These are phyloP conservation scores for Danielia oregonensis DNA, from an alignment of 805 yeast genomes.

Conservation along the genomic window DNA sequence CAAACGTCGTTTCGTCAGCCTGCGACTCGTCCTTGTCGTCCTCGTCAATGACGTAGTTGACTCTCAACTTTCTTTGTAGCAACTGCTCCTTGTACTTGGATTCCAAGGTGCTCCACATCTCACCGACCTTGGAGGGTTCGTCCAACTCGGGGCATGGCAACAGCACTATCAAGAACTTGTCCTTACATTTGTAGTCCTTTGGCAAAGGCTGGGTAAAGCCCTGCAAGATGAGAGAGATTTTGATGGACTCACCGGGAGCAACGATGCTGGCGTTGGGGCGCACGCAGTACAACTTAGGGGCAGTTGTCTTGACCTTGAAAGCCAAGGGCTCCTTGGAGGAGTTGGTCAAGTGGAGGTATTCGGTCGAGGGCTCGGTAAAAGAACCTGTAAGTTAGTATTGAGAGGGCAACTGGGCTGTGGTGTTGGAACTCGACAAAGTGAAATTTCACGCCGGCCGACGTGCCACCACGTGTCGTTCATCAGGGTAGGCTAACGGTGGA, in stretches of 20 bases:
- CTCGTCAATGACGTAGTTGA: slow-evolving; percentile 43
- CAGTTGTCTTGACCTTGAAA: slow-evolving; percentile 96
- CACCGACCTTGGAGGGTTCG: slow-evolving; percentile 56
- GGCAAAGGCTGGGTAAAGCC: slow-evolving; percentile 76
- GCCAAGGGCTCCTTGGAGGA: slow-evolving; percentile 61
- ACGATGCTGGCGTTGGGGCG: slow-evolving; percentile 90
- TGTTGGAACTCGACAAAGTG: too few species aligned
- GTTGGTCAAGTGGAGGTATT: slow-evolving; percentile 52
- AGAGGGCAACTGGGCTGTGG: not conserved
- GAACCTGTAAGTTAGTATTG: slow-evolving; percentile 50
- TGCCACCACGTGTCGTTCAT: too few species aligned
- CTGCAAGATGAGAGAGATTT: slow-evolving; percentile 80
- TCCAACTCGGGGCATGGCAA: slow-evolving; percentile 68
- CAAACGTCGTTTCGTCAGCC: slow-evolving; percentile 15
- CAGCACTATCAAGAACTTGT: slow-evolving; percentile 87
- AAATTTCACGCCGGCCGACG: too few species aligned
- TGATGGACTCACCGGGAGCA: slow-evolving; percentile 66
- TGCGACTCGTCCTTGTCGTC: slow-evolving; percentile 16
- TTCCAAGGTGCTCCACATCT: slow-evolving; percentile 74
- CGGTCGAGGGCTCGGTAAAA: slow-evolving; percentile 67
- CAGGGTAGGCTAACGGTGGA: too few species aligned
- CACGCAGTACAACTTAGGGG: slow-evolving; percentile 93
- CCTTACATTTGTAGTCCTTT: slow-evolving; percentile 74
- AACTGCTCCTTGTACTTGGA: slow-evolving; percentile 51
- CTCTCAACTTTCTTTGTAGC: slow-evolving; percentile 64